phyloP scores from a whole-genome alignment of 495 filamentous ascomycete species.

The Penicillium lividum region DNA sequence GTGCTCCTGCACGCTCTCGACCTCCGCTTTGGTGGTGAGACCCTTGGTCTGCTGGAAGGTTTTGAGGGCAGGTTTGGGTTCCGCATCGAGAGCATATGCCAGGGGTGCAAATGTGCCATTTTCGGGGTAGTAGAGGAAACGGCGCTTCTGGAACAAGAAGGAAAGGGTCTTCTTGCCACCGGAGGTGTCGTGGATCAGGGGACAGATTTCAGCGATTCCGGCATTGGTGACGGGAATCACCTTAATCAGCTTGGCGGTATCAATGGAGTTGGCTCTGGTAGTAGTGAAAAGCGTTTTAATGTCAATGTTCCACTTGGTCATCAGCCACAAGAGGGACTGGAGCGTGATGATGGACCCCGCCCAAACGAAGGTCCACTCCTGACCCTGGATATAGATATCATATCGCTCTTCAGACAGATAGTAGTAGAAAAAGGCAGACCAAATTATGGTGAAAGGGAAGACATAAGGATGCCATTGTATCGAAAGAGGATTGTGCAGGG shows the following conservation, averaged over 20 bases:
- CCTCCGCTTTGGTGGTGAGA: constrained; percentile 66
- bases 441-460: constrained; percentile 87
- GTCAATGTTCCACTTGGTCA: constrained; percentile 95
- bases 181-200: constrained; percentile 68
- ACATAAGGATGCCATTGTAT: constrained; percentile 80
- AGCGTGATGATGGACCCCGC: constrained; percentile 80
- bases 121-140: constrained; percentile 80
- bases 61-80: constrained; percentile 74
- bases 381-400: constrained; percentile 79
- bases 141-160: constrained; percentile 97
- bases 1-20: constrained; percentile 79
- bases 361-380: constrained; percentile 98
- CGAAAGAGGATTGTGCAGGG: constrained; percentile 86
- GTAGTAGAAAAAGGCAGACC: constrained; percentile 85
- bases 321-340: constrained; percentile 90
- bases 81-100: constrained; percentile 78
- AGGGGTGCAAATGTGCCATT: constrained; percentile 74
- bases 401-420: constrained; percentile 83
- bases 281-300: constrained; percentile 81
- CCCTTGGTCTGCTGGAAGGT: constrained; percentile 78
- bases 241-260: constrained; percentile 86
- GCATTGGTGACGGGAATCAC: constrained; percentile 90
- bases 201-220: constrained; percentile 85
- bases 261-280: constrained; percentile 65
- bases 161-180: constrained; percentile 74